Conservation (phyloP, 768 basidiomycete genomes). For the Cystoderma amianthinum region DNA sequence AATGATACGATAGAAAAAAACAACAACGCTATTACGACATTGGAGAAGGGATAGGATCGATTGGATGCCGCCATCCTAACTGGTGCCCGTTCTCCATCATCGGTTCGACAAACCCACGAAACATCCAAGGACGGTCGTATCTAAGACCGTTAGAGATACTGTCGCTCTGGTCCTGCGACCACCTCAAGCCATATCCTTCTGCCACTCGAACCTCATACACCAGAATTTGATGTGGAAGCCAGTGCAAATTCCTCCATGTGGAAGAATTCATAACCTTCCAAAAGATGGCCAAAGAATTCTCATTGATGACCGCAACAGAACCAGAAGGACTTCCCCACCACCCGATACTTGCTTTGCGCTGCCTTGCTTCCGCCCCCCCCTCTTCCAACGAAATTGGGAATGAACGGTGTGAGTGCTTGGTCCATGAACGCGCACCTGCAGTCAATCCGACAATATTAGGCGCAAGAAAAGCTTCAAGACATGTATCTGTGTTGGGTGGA, state of each 20-base stretch:
- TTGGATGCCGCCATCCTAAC: conserved; percentile 47
- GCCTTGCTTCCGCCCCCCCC: conserved; percentile 7
- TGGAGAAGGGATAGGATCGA: too few species aligned
- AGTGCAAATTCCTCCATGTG: conserved; percentile 61
- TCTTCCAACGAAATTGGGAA: conserved; percentile 6
- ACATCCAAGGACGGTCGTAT: conserved; percentile 36
- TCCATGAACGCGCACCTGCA: conserved; percentile 59
- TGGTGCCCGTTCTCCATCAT: conserved; percentile 66
- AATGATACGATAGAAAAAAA: too few species aligned
- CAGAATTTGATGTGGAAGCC: conserved; percentile 54
- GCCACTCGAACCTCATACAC: conserved; percentile 55
- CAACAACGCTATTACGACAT: too few species aligned
- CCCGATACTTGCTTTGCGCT: conserved; percentile 21
- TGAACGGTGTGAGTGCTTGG: conserved; percentile 59
- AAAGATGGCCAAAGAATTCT: conserved; percentile 41
- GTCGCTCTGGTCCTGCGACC: conserved; percentile 42
- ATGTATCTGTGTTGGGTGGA: conserved; percentile 42
- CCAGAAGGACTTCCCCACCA: conserved; percentile 60
- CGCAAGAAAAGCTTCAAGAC: conserved; percentile 43
- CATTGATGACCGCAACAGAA: conserved; percentile 45
- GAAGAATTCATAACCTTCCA: conserved; percentile 43
- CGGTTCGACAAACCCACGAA: conserved; percentile 62
- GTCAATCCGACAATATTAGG: conserved; percentile 45
- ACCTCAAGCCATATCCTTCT: conserved; percentile 64
- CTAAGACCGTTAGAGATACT: not conserved